These are phyloP conservation scores for Phytopythium cucurbitacearum DNA, from an alignment of 352 stramenopile genomes.

Conservation along the genomic window DNA sequence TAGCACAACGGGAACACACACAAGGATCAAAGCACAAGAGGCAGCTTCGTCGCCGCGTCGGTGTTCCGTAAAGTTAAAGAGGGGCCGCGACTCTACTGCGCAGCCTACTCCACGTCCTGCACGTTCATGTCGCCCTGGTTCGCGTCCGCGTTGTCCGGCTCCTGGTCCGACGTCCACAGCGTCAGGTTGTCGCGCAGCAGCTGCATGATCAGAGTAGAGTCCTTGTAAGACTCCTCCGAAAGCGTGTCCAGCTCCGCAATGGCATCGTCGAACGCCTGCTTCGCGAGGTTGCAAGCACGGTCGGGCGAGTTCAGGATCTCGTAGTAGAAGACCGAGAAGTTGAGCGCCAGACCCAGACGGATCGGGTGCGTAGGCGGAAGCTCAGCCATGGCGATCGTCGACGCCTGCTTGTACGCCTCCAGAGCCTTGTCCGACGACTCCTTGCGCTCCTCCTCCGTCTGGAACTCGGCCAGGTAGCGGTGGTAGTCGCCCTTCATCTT, in stretches of 20 bases:
- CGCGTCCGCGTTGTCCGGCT: slow-evolving; percentile 81
- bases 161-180: slow-evolving; percentile 98
- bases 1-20: no score
- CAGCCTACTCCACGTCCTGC: slow-evolving; percentile 68
- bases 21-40: no score
- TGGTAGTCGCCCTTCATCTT: slow-evolving; percentile 99
- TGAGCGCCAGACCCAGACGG: slow-evolving; percentile 97
- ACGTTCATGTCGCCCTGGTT: slow-evolving; percentile 90
- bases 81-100: no score
- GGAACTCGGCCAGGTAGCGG: slow-evolving; percentile 99
- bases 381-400: slow-evolving; percentile 92
- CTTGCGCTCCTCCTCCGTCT: slow-evolving; percentile 94
- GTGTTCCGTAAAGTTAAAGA: no score
- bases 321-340: slow-evolving; percentile 99
- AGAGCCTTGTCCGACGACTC: slow-evolving; percentile 87
- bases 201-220: slow-evolving; percentile 99
- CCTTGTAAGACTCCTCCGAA: slow-evolving; percentile 99
- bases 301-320: slow-evolving; percentile 98
- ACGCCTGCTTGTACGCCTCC: slow-evolving; percentile 77
- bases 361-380: slow-evolving; percentile 98
- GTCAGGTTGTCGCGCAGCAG: slow-evolving; percentile 98
- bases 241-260: slow-evolving; percentile 99
- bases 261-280: slow-evolving; percentile 98
- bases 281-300: slow-evolving; percentile 91
- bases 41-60: no score